Evolutionary conservation across 2,329 filamentous ascomycete species (phyloP), one percentile per base, ranked within the genome.

Genomic region (Colletotrichum brevisporum): DNA sequence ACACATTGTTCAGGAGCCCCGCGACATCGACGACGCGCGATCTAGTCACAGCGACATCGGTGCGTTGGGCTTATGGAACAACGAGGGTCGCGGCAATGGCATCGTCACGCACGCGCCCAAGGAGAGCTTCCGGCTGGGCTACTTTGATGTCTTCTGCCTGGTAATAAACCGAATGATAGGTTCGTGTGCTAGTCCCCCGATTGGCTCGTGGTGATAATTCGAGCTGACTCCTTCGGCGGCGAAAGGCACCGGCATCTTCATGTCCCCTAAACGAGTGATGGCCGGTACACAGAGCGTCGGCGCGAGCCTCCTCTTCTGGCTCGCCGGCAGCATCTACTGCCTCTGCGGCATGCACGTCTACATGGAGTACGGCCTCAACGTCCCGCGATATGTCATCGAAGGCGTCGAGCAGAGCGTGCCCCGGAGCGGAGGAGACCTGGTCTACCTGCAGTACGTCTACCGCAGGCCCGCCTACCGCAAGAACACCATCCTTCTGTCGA

Each of bases 351-450:
- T 76, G 12, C 79, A 81, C 31, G 79, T 81, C 9, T 81, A 80
- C 63, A 77, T 85, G 13, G 84, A 86, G 68, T 83, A 84, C 55
- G 83, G 84, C 2, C 77, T 86, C 18, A 83, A 82, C 36, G 78
- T 85, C 31, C 84, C 84, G 12, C 78, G 83, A 21, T 82, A 81
- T 59, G 74, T 77, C 24, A 78, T 81, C 39, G 74, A 79, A 16
- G 80, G 80, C 10, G 70, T 80, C 12, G 79, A 82, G 64, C 79
- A 80, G 64, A 78, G 76, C 31, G 80, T 84, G 2, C 83, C 83
- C 8, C 77, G 36, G 48, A 54, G 47, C 16, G 62, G 58, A 4
- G 63, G 67, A 41, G 52, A 63, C 15, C 41, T 64, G 5, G n/a
- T 53, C 26, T 63, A 79, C 75, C 79, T 86, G 16, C 82, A 85